phyloP scores from a whole-genome alignment of 169 alveolate genomes.

The Plasmodium coatneyi region DNA sequence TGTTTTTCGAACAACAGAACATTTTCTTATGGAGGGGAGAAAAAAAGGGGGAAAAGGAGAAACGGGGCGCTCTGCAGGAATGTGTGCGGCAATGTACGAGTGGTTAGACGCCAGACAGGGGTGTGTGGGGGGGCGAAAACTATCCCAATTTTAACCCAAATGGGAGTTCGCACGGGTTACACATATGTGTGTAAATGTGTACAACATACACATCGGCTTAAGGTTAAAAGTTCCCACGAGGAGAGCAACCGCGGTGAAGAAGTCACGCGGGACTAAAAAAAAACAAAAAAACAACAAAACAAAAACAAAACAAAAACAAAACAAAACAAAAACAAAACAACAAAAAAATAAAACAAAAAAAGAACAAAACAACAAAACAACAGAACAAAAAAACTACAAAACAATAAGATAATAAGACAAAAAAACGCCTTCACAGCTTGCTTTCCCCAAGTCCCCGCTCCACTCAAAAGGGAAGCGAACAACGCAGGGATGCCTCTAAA shows the following conservation, averaged over 20 bases:
- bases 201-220: background rate
- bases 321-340: background rate
- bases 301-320: background rate
- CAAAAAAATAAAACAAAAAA: background rate
- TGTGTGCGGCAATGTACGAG: background rate
- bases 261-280: background rate
- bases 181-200: background rate
- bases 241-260: background rate
- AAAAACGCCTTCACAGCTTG: background rate
- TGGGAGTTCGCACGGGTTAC: background rate
- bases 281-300: background rate
- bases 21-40: constrained; percentile 5
- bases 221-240: background rate
- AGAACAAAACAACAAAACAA: background rate
- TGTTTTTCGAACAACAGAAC: constrained; percentile 65
- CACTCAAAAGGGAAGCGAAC: background rate
- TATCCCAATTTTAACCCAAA: background rate
- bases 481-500: background rate
- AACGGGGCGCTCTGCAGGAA: background rate
- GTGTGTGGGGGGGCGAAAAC: background rate
- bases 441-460: too few species aligned
- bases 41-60: background rate
- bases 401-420: background rate
- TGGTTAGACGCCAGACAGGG: background rate
- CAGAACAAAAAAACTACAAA: background rate